Evolutionary conservation across 2,329 filamentous ascomycete species (phyloP).

Genomic region (Penicillium freii): DNA sequence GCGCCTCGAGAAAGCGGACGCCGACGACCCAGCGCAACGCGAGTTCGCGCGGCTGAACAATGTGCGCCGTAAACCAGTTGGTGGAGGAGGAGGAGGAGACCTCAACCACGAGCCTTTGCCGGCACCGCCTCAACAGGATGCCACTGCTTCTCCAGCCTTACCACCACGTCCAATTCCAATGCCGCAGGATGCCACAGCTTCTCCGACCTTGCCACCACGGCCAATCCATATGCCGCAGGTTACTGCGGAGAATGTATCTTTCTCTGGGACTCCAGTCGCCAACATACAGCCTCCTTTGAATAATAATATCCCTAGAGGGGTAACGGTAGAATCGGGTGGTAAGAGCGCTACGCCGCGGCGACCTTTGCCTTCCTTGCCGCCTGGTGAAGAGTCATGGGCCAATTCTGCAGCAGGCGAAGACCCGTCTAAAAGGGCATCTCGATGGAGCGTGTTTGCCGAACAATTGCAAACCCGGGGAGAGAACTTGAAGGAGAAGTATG

Average conservation of each 20-base stretch:
- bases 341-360: slow-evolving; percentile 16
- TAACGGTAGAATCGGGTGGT: neutral
- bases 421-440: slow-evolving; percentile 20
- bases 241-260: slow-evolving; percentile 24
- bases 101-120: slow-evolving; percentile 4
- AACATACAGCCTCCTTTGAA: slow-evolving; percentile 6
- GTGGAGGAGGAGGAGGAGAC: slow-evolving; percentile 10
- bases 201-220: slow-evolving; percentile 24
- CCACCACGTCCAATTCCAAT: slow-evolving; percentile 19
- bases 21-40: slow-evolving; percentile 21
- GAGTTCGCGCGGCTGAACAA: slow-evolving; percentile 38
- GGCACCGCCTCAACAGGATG: slow-evolving; percentile 7
- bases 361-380: slow-evolving; percentile 31
- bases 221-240: slow-evolving; percentile 18
- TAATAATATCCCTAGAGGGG: neutral
- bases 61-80: slow-evolving; percentile 41
- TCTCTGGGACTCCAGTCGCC: slow-evolving; percentile 16
- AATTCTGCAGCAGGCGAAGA: slow-evolving; percentile 8
- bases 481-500: slow-evolving; percentile 26
- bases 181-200: neutral
- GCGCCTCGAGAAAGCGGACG: slow-evolving; percentile 20
- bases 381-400: slow-evolving; percentile 23
- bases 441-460: slow-evolving; percentile 33
- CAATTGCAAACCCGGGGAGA: slow-evolving; percentile 23
- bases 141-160: slow-evolving; percentile 16